A percentile compares a stretch with the other conserved stretches of the same genome.
phyloP scores from a whole-genome alignment of 2,329 filamentous ascomycete genomes.

The Trichoderma sp. region DNA sequence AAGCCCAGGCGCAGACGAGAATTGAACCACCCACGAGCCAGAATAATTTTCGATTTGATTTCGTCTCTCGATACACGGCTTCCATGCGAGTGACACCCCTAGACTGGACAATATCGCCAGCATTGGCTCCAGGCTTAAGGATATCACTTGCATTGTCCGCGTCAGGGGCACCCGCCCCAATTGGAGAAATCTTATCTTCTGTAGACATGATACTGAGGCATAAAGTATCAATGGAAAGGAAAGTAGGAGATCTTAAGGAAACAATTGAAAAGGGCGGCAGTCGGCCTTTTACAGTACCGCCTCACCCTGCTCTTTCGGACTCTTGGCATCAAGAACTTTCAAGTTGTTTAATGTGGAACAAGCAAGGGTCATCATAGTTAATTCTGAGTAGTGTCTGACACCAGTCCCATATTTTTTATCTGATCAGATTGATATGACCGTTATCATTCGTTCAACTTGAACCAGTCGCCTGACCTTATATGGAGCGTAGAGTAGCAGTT shows the following conservation, averaged over 20 bases:
- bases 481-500: neutral
- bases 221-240: neutral
- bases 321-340: neutral
- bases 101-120: slow-evolving; percentile 22
- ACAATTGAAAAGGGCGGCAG: neutral
- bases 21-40: slow-evolving; percentile 31
- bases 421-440: slow-evolving; percentile 2
- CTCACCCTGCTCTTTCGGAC: neutral
- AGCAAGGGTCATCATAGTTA: neutral
- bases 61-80: slow-evolving; percentile 31
- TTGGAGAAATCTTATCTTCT: neutral
- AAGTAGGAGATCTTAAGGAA: neutral
- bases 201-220: neutral
- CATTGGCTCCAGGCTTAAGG: slow-evolving; percentile 24
- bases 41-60: slow-evolving; percentile 27
- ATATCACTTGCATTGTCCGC: slow-evolving; percentile 6
- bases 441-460: neutral
- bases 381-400: neutral
- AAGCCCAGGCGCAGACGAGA: slow-evolving; percentile 34
- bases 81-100: slow-evolving; percentile 32
- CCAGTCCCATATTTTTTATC: neutral
- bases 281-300: neutral
- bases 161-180: neutral
- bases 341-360: neutral
- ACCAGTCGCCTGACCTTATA: neutral